Evolutionary conservation across 2,329 filamentous ascomycete genomes (phyloP).

Genomic region (Exserohilum turcica): DNA sequence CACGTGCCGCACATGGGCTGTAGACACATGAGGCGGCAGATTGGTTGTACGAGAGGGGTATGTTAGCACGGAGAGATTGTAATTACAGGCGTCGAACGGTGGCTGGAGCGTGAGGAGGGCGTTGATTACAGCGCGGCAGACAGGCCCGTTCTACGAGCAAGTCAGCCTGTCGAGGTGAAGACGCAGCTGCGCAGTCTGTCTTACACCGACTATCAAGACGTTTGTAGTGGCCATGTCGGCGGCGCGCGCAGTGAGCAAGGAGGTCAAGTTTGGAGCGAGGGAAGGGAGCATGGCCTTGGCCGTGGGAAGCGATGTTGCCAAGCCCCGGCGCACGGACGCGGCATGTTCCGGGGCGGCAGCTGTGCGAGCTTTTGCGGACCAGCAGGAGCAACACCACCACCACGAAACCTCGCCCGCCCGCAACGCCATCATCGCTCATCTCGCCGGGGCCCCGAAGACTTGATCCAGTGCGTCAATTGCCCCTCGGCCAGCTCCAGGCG

Average conservation of each 20-base stretch:
- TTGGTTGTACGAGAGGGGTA: slow-evolving; percentile 28
- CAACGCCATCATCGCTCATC: slow-evolving; percentile 46
- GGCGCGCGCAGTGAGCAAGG: not conserved
- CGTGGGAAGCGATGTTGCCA: slow-evolving; percentile 17
- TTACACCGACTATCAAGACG: slow-evolving; percentile 36
- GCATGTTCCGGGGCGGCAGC: slow-evolving; percentile 27
- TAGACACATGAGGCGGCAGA: slow-evolving; percentile 22
- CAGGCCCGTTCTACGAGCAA: slow-evolving; percentile 28
- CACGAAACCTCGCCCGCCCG: slow-evolving; percentile 31
- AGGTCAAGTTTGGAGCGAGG: not conserved
- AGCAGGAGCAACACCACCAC: slow-evolving; percentile 23
- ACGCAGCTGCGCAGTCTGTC: not conserved
- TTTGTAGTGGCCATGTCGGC: slow-evolving; percentile 28
- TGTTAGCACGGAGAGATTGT: slow-evolving; percentile 34
- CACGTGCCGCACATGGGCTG: slow-evolving; percentile 20
- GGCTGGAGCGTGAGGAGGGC: slow-evolving; percentile 20
- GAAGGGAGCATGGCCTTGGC: no score
- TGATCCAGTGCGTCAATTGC: slow-evolving; percentile 40
- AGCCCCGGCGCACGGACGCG: slow-evolving; percentile 26
- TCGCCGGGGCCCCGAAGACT: slow-evolving; percentile 33
- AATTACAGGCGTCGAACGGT: not conserved
- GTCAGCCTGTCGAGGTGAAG: slow-evolving; percentile 6
- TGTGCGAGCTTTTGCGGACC: slow-evolving; percentile 41
- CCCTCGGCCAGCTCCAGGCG: slow-evolving; percentile 15
- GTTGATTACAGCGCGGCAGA: slow-evolving; percentile 32